Base-by-base conservation (phyloP, 805 yeast species). In the Helenozyma rhizophorensis region DNA sequence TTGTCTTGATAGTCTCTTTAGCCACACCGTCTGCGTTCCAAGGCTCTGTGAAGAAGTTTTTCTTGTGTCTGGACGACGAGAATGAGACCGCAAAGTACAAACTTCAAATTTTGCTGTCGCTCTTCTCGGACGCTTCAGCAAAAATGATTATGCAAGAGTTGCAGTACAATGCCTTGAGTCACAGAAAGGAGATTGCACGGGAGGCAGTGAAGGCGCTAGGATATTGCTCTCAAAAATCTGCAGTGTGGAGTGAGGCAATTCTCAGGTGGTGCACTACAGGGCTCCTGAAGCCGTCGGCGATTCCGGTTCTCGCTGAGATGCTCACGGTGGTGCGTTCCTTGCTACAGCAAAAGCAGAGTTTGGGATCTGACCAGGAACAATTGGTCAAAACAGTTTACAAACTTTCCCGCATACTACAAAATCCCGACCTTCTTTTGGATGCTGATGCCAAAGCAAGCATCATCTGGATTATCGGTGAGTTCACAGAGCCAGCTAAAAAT, bases 391-490 rank as follows among this genome's bases (percentile, higher is more conserved):
- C 81, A 2, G 70, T 83, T 10, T 66, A 76, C 19, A 70, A 72
- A 33, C 60, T 86, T 12, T 54, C 66, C 8, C 23, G 28, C 24
- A 30, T 40, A n/a, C 31, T 44, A 5, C 30, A 32, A 6, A 33
- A 28, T 21, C 23, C 32, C 7, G 30, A 32, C 12, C 33, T 33
- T 8, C 36, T 42, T 14, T 33, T 59, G n/a, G 61, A 54, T 12
- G 44, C 53, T 14, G 62, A 56, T 12, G 94, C 97, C 0, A 76
- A 79, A 43, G 87, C 95, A 1, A 83, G 90, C 28, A 79, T 89
- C 9, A 70, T 90, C 6, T 93, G 97, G 97, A 68, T 90, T 8
- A 72, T 90, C 32, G 96, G 97, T 4, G 97, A 93, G 50, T 81
- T 80, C 51, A 68, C 80, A 0, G 52, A 44, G 19, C 47, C 49